Base-by-base conservation (phyloP, 345 rosid species). In the Mercurialis annua region DNA sequence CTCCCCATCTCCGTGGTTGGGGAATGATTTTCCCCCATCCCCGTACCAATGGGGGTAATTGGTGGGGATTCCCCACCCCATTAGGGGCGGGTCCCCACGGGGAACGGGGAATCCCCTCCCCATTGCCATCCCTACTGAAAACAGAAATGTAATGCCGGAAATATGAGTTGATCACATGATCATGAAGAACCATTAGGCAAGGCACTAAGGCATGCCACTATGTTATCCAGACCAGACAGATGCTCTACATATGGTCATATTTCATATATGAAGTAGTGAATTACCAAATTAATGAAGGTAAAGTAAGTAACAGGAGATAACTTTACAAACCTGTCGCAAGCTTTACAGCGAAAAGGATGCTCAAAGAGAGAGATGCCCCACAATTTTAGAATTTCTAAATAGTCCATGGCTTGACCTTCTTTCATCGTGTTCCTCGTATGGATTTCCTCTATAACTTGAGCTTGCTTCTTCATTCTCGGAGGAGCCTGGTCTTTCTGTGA, bases 401-500 rank as follows among this genome's bases (percentile, higher is more conserved):
- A 83, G 68, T 66, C 78, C 81, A 34, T 74, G 71, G 62, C 81
- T 82, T 5, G 73, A 66, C 72, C 80, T 81, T 69, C 71, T 76
- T 55, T 84, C 92, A 46, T 77, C 94, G 59, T 78, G 89, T 62
- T 78, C 94, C 29, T 86, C 92, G 36, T 72, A 69, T 50, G 89
- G 73, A 72, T 77, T 85, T 60, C 71, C 87, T 66, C 87, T 81
- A 63, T 79, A 89, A 68, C 70, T 77, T 8, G 96, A 90, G 70
- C 88, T 85, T 38, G 98, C 94, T 82, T 90, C 96, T 54, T 90
- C 97, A 31, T 85, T 87, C 44, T 89, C 91, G 17, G 81, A 82
- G 59, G 89, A 78, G n/a, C 93, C 99, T 0, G 99, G 99, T 62
- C 89, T 83, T 80, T 94, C 99, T 1, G 99, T 91, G 31, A 94